Conservation (phyloP, 257 asterid species). For the Solanum etuberosum region DNA sequence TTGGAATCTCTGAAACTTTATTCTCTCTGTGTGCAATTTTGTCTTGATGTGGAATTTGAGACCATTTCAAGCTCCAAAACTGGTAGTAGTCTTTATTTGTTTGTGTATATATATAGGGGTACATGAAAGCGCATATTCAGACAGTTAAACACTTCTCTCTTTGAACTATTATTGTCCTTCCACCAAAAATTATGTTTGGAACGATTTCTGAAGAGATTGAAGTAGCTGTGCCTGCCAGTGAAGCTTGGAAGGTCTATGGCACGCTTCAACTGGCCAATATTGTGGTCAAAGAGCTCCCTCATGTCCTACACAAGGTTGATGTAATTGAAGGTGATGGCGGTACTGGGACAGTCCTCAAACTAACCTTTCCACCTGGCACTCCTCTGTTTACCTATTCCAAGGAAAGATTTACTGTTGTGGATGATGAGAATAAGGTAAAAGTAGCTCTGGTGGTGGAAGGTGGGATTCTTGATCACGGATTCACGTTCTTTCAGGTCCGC, state of each 20-base stretch:
- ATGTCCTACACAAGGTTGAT: slow-evolving; percentile 21
- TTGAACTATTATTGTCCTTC: not conserved
- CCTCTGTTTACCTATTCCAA: slow-evolving; percentile 24
- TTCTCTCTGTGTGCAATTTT: not conserved
- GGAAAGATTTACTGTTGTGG: slow-evolving; percentile 56
- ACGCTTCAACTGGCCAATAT: slow-evolving; percentile 22
- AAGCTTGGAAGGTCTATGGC: slow-evolving; percentile 58
- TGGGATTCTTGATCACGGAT: slow-evolving; percentile 44
- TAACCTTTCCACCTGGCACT: slow-evolving; percentile 29
- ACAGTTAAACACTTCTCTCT: not conserved
- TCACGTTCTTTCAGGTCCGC: slow-evolving; percentile 27
- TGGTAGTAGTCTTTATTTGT: not conserved
- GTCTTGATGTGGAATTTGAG: not conserved
- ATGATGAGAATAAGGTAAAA: slow-evolving; percentile 37
- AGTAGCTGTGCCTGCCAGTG: slow-evolving; percentile 36
- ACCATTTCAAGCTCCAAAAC: not conserved
- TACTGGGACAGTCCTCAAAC: slow-evolving; percentile 35
- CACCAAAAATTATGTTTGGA: slow-evolving; percentile 23
- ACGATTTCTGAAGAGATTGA: slow-evolving; percentile 23
- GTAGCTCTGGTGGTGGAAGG: slow-evolving; percentile 49
- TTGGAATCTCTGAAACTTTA: not conserved
- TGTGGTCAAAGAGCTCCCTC: slow-evolving; percentile 19
- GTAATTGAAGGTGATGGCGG: slow-evolving; percentile 48
- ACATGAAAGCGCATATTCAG: not conserved
- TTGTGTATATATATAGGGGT: not conserved